These are phyloP conservation scores for Hemerocallis citrina DNA, from an alignment of 106 monocot genomes.

Conservation along the genomic window DNA sequence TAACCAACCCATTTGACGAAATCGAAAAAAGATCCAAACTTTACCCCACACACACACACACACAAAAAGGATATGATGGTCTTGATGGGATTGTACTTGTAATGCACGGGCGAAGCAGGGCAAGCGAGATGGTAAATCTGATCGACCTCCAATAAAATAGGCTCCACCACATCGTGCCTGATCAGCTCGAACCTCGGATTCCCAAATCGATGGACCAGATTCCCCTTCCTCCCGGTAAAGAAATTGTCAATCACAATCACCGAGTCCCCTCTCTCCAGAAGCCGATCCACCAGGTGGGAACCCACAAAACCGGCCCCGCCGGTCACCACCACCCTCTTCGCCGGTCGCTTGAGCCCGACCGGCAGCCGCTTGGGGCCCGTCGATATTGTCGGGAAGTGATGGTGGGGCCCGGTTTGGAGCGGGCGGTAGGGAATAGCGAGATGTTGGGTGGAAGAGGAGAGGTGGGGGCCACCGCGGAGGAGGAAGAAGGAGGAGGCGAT, in stretches of 20 bases:
- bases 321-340: constrained; percentile 43
- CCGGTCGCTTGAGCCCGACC: constrained; percentile 14
- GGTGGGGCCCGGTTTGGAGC: not conserved
- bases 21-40: too few relatives aligned
- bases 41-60: too few relatives aligned
- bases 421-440: constrained; percentile 21
- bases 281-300: constrained; percentile 52
- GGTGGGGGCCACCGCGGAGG: constrained; percentile 49
- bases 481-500: constrained; percentile 60
- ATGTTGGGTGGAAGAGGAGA: constrained; percentile 5
- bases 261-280: constrained; percentile 38
- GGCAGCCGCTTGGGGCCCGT: constrained; percentile 15
- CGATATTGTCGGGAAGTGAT: not conserved
- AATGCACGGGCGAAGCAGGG: constrained; percentile 64
- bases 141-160: constrained; percentile 58
- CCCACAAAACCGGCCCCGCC: constrained; percentile 71
- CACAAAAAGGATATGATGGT: constrained; percentile 60
- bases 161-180: constrained; percentile 65
- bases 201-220: constrained; percentile 45
- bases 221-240: constrained; percentile 66
- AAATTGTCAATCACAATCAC: constrained; percentile 73
- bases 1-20: not conserved
- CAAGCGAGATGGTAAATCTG: constrained; percentile 74
- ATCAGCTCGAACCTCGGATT: constrained; percentile 68
- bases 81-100: constrained; percentile 73